These are phyloP conservation scores for Anisogramma anomala DNA, from an alignment of 2,329 filamentous ascomycete genomes.

Conservation along the genomic window DNA sequence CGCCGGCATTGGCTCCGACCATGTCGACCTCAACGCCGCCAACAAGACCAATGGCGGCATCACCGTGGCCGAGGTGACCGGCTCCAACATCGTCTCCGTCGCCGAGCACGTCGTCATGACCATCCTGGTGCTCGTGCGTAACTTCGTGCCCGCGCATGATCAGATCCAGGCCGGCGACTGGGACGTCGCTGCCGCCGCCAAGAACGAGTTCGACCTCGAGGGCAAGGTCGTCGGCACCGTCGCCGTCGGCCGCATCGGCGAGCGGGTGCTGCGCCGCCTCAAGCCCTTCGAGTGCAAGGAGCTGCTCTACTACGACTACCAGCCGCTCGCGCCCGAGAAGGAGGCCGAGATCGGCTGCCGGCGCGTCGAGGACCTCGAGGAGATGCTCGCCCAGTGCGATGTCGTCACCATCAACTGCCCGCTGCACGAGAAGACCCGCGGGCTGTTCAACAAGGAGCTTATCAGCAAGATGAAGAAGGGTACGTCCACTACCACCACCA, in stretches of 20 bases:
- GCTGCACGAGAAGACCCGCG: conserved; percentile 92
- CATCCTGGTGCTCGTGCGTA: conserved; percentile 88
- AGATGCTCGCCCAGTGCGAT: conserved; percentile 88
- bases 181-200: conserved; percentile 90
- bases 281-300: conserved; percentile 99
- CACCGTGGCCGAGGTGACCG: conserved; percentile 95
- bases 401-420: conserved; percentile 99
- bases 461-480: conserved; percentile 99
- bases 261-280: conserved; percentile 90
- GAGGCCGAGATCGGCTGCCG: conserved; percentile 95
- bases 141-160: conserved; percentile 97
- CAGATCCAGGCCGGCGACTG: conserved; percentile 80
- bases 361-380: conserved; percentile 79
- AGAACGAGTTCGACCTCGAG: conserved; percentile 98
- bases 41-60: conserved; percentile 98
- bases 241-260: conserved; percentile 91
- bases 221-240: conserved; percentile 96
- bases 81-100: conserved; percentile 96
- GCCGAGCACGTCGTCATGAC: conserved; percentile 99
- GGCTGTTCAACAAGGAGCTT: conserved; percentile 96
- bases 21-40: conserved; percentile 91
- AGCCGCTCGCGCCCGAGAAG: conserved; percentile 72
- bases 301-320: conserved; percentile 98
- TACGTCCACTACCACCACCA: conserved; percentile 25
- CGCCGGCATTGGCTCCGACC: conserved; percentile 95